Conservation (phyloP, 2,329 filamentous ascomycete species). For the Fusarium burgessii region DNA sequence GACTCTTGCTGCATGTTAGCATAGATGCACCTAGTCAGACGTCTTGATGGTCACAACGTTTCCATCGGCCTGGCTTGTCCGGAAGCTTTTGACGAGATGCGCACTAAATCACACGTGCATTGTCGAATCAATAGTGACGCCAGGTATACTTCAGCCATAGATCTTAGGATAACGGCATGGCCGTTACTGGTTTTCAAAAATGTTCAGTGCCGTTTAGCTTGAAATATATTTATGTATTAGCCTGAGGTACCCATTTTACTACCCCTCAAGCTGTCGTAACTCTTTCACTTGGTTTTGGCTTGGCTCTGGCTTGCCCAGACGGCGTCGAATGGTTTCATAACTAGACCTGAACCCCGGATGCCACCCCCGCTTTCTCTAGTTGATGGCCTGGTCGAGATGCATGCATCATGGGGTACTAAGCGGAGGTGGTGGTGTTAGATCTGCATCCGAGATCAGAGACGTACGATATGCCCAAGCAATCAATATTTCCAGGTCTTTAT, state of each 20-base stretch:
- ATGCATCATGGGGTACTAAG: slow-evolving; percentile 32
- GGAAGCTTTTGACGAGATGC: slow-evolving; percentile 8
- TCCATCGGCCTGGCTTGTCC: slow-evolving; percentile 8
- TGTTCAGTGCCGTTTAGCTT: background rate
- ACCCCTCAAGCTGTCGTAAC: slow-evolving; percentile 3
- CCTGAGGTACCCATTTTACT: background rate
- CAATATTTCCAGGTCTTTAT: background rate
- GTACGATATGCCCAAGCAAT: background rate
- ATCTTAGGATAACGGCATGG: slow-evolving; percentile 1
- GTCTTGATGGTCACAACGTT: slow-evolving; percentile 21
- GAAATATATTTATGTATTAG: background rate
- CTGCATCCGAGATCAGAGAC: slow-evolving; percentile 3
- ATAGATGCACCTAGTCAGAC: slow-evolving; percentile 19
- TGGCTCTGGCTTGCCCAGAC: slow-evolving; percentile 11
- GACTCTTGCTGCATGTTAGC: slow-evolving; percentile 25
- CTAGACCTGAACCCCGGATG: slow-evolving; percentile 24
- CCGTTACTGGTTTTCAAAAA: slow-evolving; percentile 9
- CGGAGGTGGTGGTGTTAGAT: slow-evolving; percentile 20
- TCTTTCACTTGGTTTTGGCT: slow-evolving; percentile 9
- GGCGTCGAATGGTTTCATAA: slow-evolving; percentile 22
- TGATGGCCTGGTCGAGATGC: slow-evolving; percentile 17
- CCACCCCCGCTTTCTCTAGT: slow-evolving; percentile 33
- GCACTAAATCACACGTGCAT: slow-evolving; percentile 7
- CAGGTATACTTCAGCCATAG: slow-evolving; percentile 3
- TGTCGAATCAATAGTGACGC: slow-evolving; percentile 15